These are phyloP conservation scores for Arthroderma uncinatum DNA, from an alignment of 2,329 filamentous ascomycete genomes.

Conservation along the genomic window DNA sequence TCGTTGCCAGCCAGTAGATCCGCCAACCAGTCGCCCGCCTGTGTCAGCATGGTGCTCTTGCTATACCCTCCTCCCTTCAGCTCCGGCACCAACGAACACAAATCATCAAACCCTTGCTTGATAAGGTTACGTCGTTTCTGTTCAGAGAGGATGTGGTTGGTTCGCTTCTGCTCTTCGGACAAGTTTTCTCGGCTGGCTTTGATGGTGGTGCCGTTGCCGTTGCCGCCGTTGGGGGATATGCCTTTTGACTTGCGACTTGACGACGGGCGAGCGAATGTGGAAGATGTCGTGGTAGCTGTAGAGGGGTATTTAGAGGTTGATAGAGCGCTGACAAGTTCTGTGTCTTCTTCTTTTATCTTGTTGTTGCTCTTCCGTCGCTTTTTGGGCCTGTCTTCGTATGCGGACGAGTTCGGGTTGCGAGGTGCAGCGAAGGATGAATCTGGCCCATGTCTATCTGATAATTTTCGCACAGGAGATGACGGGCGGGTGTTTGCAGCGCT, in stretches of 20 bases:
- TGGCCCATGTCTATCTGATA: neutral
- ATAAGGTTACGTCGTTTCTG: conserved; percentile 76
- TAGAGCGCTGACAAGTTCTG: conserved; percentile 24
- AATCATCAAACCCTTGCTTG: conserved; percentile 68
- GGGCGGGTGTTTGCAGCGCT: conserved; percentile 51
- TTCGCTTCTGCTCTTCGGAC: conserved; percentile 67
- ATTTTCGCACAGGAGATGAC: conserved; percentile 41
- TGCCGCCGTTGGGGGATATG: neutral
- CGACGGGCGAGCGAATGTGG: neutral
- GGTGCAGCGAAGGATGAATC: neutral
- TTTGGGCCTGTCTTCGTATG: conserved; percentile 12
- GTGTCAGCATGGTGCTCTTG: conserved; percentile 67
- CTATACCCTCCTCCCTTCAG: conserved; percentile 64
- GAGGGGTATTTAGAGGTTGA: neutral
- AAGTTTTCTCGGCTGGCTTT: conserved; percentile 48
- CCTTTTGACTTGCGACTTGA: conserved; percentile 1
- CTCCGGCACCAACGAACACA: conserved; percentile 65
- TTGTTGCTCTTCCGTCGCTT: conserved; percentile 48
- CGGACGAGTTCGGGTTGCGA: neutral
- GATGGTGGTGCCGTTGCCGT: conserved; percentile 4
- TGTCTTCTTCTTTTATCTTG: conserved; percentile 35
- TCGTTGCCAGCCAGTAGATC: conserved; percentile 60
- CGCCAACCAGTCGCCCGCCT: conserved; percentile 69
- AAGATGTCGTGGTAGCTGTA: neutral
- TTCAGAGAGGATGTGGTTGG: conserved; percentile 78